Conservation (phyloP, 352 stramenopile species). For the Globisporangium nunn region DNA sequence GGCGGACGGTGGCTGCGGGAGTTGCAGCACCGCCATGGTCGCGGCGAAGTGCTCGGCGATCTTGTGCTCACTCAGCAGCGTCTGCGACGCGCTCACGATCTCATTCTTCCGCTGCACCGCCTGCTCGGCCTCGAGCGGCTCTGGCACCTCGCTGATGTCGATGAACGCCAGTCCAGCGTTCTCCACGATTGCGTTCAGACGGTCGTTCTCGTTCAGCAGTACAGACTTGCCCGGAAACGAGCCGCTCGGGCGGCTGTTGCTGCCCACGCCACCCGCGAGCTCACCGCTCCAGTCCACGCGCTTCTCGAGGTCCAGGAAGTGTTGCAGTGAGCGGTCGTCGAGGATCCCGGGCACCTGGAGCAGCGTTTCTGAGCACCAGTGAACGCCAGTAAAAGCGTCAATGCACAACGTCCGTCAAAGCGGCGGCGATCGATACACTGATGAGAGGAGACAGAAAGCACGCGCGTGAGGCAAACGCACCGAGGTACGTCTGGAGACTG, state of each 20-base stretch:
- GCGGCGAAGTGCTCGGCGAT: constrained; percentile 43
- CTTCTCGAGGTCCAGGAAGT: constrained; percentile 79
- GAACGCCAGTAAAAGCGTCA: not conserved
- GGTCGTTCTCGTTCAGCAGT: constrained; percentile 66
- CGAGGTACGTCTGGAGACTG: constrained; percentile 68
- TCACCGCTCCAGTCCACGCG: constrained; percentile 62
- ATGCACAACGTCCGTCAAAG: not conserved
- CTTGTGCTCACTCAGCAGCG: constrained; percentile 43
- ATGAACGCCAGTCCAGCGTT: constrained; percentile 74
- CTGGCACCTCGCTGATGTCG: constrained; percentile 74
- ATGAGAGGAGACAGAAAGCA: no score
- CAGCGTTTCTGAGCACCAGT: constrained; percentile 25
- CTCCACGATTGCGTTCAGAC: constrained; percentile 70
- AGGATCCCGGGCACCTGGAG: constrained; percentile 66
- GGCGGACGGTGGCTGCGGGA: constrained; percentile 20
- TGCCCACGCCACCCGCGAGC: constrained; percentile 24
- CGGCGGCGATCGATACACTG: no score
- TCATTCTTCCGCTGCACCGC: constrained; percentile 72
- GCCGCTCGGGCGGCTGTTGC: constrained; percentile 41
- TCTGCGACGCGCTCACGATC: constrained; percentile 49
- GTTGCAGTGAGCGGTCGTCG: constrained; percentile 65
- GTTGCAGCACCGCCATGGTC: constrained; percentile 34
- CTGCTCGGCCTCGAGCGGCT: constrained; percentile 72
- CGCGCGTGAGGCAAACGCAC: constrained; percentile 15
- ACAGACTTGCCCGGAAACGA: constrained; percentile 43